A percentile compares a stretch with the other conserved stretches of the same genome.
These are phyloP conservation scores for Pseudogymnoascus pannorum DNA, from an alignment of 2,329 filamentous ascomycete species.

Conservation along the genomic window DNA sequence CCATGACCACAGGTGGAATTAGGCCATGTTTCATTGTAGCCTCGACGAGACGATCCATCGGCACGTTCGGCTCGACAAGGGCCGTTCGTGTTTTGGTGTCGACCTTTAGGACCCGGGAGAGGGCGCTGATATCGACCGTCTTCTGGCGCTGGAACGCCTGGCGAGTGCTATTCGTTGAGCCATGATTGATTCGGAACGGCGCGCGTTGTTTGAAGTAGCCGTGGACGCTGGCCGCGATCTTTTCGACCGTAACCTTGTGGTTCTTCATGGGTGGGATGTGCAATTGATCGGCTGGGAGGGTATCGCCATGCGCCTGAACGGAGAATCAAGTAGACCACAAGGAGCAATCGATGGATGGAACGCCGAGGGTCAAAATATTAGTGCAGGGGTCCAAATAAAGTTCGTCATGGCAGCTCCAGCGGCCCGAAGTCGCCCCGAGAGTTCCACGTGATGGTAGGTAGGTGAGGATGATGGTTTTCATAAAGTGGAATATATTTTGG, in stretches of 20 bases:
- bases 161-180: slow-evolving; percentile 47
- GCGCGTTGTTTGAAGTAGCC: slow-evolving; percentile 39
- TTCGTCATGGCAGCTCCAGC: neutral
- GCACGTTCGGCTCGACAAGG: slow-evolving; percentile 60
- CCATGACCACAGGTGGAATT: slow-evolving; percentile 60
- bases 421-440: neutral
- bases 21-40: slow-evolving; percentile 48
- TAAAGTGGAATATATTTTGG: neutral
- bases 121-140: slow-evolving; percentile 41
- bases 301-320: slow-evolving; percentile 2
- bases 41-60: slow-evolving; percentile 57
- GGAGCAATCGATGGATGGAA: neutral
- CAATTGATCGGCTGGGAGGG: neutral
- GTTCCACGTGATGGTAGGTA: neutral
- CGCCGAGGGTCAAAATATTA: neutral
- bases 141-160: slow-evolving; percentile 33
- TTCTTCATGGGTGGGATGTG: slow-evolving; percentile 16
- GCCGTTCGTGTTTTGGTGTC: slow-evolving; percentile 35
- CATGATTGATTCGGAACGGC: slow-evolving; percentile 49
- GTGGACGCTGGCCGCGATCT: slow-evolving; percentile 36
- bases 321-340: neutral
- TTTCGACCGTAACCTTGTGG: slow-evolving; percentile 36
- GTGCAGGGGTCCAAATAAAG: slow-evolving; percentile 5
- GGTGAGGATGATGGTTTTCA: neutral
- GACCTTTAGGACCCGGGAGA: slow-evolving; percentile 40